Conservation (phyloP, 1,284 basidiomycete genomes). For the Pseudozyma thailandica region DNA sequence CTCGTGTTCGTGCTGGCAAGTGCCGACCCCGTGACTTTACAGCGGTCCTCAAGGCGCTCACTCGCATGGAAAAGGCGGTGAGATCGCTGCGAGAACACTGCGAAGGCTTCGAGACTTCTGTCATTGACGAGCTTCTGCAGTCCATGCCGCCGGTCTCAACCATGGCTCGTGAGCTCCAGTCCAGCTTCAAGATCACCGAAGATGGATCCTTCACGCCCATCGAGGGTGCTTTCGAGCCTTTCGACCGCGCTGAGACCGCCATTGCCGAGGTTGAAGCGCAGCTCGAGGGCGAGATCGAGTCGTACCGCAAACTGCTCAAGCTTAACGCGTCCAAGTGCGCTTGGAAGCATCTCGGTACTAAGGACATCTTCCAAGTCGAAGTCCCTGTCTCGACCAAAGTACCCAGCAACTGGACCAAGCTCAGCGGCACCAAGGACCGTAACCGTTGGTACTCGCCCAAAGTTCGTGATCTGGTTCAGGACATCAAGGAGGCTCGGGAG, state of each 20-base stretch:
- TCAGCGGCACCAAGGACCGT: slow-evolving; percentile 63
- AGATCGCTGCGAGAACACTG: slow-evolving; percentile 28
- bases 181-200: slow-evolving; percentile 54
- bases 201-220: slow-evolving; percentile 64
- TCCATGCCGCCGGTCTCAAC: slow-evolving; percentile 57
- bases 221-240: slow-evolving; percentile 52
- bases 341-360: slow-evolving; percentile 67
- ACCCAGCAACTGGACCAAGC: slow-evolving; percentile 60
- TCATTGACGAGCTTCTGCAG: slow-evolving; percentile 43
- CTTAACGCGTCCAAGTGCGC: slow-evolving; percentile 47
- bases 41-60: slow-evolving; percentile 57
- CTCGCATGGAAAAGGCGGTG: slow-evolving; percentile 42
- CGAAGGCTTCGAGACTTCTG: slow-evolving; percentile 37
- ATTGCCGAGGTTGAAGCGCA: slow-evolving; percentile 54
- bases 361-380: slow-evolving; percentile 67
- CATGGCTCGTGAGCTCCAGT: slow-evolving; percentile 51
- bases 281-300: slow-evolving; percentile 56
- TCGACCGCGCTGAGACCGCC: slow-evolving; percentile 53
- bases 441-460: slow-evolving; percentile 65
- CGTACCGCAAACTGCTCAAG: slow-evolving; percentile 51
- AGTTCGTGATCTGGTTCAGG: slow-evolving; percentile 62
- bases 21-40: slow-evolving; percentile 65
- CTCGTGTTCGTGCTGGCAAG: slow-evolving; percentile 64
- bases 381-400: slow-evolving; percentile 63
- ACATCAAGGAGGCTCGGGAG: slow-evolving; percentile 67